phyloP scores from a whole-genome alignment of 1,139 yeast genomes.

The Yamadazyma siamensis region DNA sequence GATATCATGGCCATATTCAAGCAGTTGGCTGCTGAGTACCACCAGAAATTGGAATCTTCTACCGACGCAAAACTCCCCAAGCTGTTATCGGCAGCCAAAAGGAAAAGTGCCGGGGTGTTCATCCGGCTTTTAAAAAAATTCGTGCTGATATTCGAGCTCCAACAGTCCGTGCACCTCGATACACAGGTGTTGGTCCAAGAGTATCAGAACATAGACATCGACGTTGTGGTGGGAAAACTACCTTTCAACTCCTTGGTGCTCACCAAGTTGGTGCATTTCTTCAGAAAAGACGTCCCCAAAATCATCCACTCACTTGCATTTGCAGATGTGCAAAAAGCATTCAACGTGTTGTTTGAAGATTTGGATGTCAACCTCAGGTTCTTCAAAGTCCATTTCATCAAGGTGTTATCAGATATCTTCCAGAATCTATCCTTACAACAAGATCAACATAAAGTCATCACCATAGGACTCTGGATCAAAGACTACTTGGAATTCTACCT shows the following conservation, averaged over 20 bases:
- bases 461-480: slow-evolving; percentile 8
- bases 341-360: slow-evolving; percentile 4
- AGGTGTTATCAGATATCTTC: slow-evolving; percentile 4
- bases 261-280: slow-evolving; percentile 3
- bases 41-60: slow-evolving; percentile 36
- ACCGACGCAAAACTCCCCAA: slow-evolving; percentile 47
- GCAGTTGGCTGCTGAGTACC: slow-evolving; percentile 40
- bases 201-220: slow-evolving; percentile 4
- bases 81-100: slow-evolving; percentile 48
- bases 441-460: slow-evolving; percentile 1
- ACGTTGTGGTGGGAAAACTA: slow-evolving; percentile 5
- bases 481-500: slow-evolving; percentile 8
- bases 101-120: slow-evolving; percentile 56
- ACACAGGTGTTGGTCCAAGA: not conserved
- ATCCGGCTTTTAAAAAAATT: slow-evolving; percentile 54
- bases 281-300: slow-evolving; percentile 1
- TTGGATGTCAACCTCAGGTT: slow-evolving; percentile 3
- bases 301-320: slow-evolving; percentile 2
- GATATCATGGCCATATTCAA: slow-evolving; percentile 49
- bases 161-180: slow-evolving; percentile 1
- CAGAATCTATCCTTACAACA: not conserved
- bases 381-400: slow-evolving; percentile 5
- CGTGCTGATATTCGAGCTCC: slow-evolving; percentile 54
- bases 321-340: slow-evolving; percentile 2
- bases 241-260: slow-evolving; percentile 6